Evolutionary conservation across 2,329 filamentous ascomycete genomes (phyloP).

Genomic region (Trichoderma atrobrunneum): DNA sequence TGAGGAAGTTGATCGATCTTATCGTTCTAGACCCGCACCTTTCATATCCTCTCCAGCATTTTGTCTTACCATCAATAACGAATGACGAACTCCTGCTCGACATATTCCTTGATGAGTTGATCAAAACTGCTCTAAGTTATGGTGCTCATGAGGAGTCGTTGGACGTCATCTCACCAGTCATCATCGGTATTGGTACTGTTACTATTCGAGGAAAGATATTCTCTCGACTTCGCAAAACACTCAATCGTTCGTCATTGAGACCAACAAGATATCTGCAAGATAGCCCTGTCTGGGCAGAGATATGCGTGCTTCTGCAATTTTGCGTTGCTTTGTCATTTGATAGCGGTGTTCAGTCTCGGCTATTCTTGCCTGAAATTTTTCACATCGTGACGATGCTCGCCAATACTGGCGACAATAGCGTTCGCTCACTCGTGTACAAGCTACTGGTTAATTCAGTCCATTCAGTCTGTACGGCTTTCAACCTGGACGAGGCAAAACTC

Average conservation of each 20-base stretch:
- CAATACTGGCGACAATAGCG: conserved; percentile 58
- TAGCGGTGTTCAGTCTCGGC: conserved; percentile 63
- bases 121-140: conserved; percentile 59
- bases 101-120: conserved; percentile 64
- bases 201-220: conserved; percentile 65
- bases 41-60: conserved; percentile 60
- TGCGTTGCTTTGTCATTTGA: conserved; percentile 66
- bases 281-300: conserved; percentile 67
- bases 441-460: conserved; percentile 66
- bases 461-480: conserved; percentile 64
- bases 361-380: conserved; percentile 67
- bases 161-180: conserved; percentile 60
- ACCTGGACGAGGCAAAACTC: conserved; percentile 57
- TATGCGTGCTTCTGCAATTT: conserved; percentile 64
- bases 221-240: conserved; percentile 61
- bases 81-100: conserved; percentile 64
- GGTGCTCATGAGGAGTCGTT: conserved; percentile 57
- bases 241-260: conserved; percentile 64
- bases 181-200: conserved; percentile 62
- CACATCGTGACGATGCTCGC: conserved; percentile 69
- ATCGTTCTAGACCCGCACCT: conserved; percentile 59
- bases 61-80: conserved; percentile 62
- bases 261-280: conserved; percentile 65
- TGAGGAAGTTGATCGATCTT: conserved; percentile 65
- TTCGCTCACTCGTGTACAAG: conserved; percentile 59